A percentile compares a stretch with the other conserved stretches of the same genome.
Conservation (phyloP, 2,329 filamentous ascomycete species). For the Colletotrichum lupini region DNA sequence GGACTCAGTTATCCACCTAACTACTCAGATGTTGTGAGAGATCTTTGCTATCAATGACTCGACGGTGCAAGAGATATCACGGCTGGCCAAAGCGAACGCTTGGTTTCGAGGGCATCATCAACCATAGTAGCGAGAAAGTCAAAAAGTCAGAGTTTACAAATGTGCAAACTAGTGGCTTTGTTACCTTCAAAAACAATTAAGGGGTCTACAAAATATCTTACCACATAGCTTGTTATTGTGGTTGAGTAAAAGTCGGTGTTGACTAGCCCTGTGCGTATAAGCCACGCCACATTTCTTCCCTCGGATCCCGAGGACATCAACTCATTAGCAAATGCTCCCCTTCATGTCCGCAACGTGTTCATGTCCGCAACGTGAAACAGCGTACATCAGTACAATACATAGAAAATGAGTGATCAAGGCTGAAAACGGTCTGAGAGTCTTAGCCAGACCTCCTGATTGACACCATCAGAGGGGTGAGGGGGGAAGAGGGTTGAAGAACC, state of each 20-base stretch:
- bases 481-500: no score
- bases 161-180: neutral
- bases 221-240: neutral
- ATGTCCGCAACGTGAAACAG: neutral
- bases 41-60: neutral
- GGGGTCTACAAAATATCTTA: neutral
- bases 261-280: neutral
- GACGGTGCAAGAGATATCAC: neutral
- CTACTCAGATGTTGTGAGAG: neutral
- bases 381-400: neutral
- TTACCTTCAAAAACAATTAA: neutral
- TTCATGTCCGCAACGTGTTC: neutral
- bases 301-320: neutral
- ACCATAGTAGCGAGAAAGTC: neutral
- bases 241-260: neutral
- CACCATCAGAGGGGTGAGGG: no score
- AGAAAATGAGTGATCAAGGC: neutral
- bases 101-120: neutral
- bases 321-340: neutral
- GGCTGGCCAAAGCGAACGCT: neutral
- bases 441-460: no score
- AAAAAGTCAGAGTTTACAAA: neutral
- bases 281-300: neutral
- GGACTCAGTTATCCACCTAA: neutral
- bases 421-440: no score